phyloP scores from a whole-genome alignment of 805 yeast species.

The Saccharomycopsis amapae region DNA sequence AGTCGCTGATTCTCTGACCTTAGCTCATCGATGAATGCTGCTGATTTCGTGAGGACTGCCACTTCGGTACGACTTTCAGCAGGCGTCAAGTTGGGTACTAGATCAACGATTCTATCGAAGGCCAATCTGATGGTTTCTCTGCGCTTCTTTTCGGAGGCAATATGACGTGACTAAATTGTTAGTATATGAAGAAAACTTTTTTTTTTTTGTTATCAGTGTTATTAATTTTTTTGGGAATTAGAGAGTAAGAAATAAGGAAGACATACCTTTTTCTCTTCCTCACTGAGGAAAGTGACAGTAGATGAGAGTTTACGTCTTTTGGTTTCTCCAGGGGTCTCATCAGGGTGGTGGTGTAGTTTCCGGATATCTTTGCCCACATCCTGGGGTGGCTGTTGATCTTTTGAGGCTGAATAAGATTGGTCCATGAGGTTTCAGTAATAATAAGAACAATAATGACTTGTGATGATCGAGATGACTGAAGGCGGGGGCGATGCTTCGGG shows the following conservation, averaged over 20 bases:
- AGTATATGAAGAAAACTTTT: neutral
- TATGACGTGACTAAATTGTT: conserved; percentile 54
- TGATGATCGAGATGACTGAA: no score
- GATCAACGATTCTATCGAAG: conserved; percentile 63
- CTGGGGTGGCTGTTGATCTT: no score
- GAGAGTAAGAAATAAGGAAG: neutral
- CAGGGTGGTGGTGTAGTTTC: no score
- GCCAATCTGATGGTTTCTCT: conserved; percentile 79
- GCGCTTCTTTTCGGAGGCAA: conserved; percentile 80
- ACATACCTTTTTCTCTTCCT: conserved; percentile 17
- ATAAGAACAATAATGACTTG: no score
- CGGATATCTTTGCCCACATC: no score
- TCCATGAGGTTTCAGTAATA: no score
- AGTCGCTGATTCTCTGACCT: conserved; percentile 12
- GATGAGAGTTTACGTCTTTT: no score
- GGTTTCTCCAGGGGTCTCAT: conserved; percentile 6
- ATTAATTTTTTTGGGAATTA: neutral
- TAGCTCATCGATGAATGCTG: conserved; percentile 18
- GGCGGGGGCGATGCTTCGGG: no score
- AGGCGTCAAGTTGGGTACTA: conserved; percentile 67
- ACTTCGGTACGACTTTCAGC: conserved; percentile 77
- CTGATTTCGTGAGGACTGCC: conserved; percentile 56
- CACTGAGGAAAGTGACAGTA: conserved; percentile 9
- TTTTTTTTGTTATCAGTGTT: neutral
- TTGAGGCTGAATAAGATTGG: no score